Evolutionary conservation across 2,329 filamentous ascomycete genomes (phyloP), one percentile per base, ranked within the genome.

Genomic region (Trichoderma sp.): DNA sequence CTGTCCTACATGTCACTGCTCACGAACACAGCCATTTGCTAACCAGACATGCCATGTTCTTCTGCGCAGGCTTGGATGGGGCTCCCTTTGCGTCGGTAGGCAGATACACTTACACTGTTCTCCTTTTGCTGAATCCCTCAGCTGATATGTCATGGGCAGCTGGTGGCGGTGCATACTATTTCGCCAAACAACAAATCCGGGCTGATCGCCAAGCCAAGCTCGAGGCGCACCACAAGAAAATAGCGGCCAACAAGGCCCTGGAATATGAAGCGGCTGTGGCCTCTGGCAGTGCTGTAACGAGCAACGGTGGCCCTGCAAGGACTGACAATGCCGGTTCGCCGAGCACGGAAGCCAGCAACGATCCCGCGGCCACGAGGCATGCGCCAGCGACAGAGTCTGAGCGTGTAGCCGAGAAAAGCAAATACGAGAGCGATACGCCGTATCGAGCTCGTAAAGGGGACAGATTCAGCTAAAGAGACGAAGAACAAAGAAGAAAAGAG

Each of bases 131-230:
- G 17, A 57, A 20, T 59, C 34, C 23, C 71, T 70, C 73, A 36
- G 76, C 73, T 73, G 77, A 74, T 73, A 72, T 34, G 59, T 70
- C 23, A 47, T 68, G 34, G 68, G 26, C 79, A 94, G 94, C 95
- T 76, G 96, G 95, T 79, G 96, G 90, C 75, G 93, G 92, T 74
- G 94, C 95, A 78, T 99, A 98, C 86, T 94, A 93, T 85, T 97
- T 98, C 81, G 96, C 96, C 74, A 99, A 99, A 87, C 88, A 90
- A 79, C 91, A 91, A 81, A 97, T 99, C 87, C 97, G 98, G 80
- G 93, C 93, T 76, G 94, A 98, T 82, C 93, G 95, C 74, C 87
- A 88, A 73, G 85, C 89, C 73, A 90, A 93, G 77, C 88, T 92
- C 75, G 88, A 92, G 76, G 90, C 92, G 73, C 87, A 86, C 72